Base-by-base conservation (phyloP, 2,329 filamentous ascomycete genomes). In the Harringtonia aguacate region DNA sequence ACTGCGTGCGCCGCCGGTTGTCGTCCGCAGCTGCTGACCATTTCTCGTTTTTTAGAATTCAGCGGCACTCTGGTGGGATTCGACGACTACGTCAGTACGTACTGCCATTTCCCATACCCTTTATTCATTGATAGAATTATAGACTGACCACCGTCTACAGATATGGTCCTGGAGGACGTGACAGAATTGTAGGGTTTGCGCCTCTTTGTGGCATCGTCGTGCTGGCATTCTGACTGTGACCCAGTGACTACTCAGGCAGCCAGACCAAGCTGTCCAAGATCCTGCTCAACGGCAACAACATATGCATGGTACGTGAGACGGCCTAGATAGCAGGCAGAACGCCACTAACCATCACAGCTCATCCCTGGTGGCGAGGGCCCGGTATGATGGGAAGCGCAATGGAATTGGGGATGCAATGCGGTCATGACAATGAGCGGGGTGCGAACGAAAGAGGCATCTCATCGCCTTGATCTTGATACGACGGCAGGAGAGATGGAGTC, bases 41-140 rank as follows among this genome's bases (percentile, higher is more conserved):
- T 5, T 17, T 36, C 60, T n/a, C n/a, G n/a, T n/a, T n/a, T n/a
- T n/a, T n/a, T n/a, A 97, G 92, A 98, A 65, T 98, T 98, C 68
- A 86, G 85, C 54, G 92, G 92, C 44, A 95, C 87, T 8, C 74
- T 98, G 22, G 77, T 95, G 44, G 92, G 92, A 3, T 98, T 98
- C 58, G 92, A 98, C 62, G 92, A 98, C 75, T 98, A 97, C 70
- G 92, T 98, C 75, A 98, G 89, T 95, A 75, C 71, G 90, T 95
- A 17, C 35, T n/a, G n/a, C n/a, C 18, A 17, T 12, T 12, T 3
- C 20, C 15, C 8, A 8, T 31, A 4, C 8, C 24, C 17, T 9
- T 30, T 31, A 8, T 13, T 4, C 15, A n/a, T 10, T 4, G 3
- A 37, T 4, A 9, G n/a, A 24, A 8, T 43, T n/a, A n/a, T n/a